Evolutionary conservation across 148 eudicot genomes (phyloP).

Genomic region (Rhododendron vialii): DNA sequence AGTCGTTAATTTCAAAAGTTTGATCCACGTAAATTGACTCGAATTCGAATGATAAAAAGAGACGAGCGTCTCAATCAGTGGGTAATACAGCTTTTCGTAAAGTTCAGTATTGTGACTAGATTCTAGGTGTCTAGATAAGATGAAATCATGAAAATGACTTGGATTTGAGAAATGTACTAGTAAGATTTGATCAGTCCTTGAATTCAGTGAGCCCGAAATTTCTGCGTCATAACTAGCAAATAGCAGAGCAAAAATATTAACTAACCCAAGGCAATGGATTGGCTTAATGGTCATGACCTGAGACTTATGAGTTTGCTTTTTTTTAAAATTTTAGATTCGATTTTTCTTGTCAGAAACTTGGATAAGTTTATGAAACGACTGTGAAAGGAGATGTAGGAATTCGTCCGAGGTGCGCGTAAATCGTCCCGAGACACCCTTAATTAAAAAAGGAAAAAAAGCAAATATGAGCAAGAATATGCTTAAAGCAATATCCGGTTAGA

Average conservation of each 20-base stretch:
- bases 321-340: no score
- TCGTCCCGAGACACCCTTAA: no score
- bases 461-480: not conserved
- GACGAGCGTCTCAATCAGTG: not conserved
- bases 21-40: not conserved
- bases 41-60: not conserved
- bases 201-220: not conserved
- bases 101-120: not conserved
- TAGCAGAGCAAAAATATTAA: not conserved
- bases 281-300: no score
- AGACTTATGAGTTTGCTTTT: no score
- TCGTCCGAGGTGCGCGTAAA: fast-evolving
- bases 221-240: not conserved
- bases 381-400: no score
- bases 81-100: not conserved
- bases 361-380: no score
- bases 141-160: not conserved
- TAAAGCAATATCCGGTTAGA: not conserved
- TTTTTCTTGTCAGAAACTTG: not conserved
- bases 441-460: no score
- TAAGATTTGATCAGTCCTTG: not conserved
- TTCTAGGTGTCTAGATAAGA: not conserved
- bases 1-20: not conserved
- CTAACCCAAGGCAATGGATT: not conserved
- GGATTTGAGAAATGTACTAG: not conserved